A percentile compares a stretch with the other conserved stretches of the same genome.
Evolutionary conservation across 1,139 yeast genomes (phyloP).

Genomic region (Hyphopichia burtonii): DNA sequence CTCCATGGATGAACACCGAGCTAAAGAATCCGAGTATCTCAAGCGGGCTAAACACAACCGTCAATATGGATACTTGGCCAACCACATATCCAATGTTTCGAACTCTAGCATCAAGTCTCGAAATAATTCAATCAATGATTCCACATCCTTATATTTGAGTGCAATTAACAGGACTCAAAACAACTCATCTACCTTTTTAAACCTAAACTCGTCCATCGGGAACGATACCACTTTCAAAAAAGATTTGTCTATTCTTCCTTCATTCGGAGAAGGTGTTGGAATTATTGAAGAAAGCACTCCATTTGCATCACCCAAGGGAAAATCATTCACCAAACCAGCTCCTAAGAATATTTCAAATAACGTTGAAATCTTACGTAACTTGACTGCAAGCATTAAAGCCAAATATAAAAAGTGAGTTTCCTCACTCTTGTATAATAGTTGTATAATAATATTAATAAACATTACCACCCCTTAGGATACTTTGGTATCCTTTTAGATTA

Average conservation of each 20-base stretch:
- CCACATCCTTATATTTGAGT: conserved; percentile 2
- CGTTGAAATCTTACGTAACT: conserved; percentile 35
- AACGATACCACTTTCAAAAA: conserved; percentile 17
- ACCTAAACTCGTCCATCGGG: conserved; percentile 18
- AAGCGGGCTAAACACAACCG: conserved; percentile 30
- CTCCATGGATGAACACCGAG: conserved; percentile 15
- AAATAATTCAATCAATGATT: conserved; percentile 2
- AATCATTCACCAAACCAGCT: conserved; percentile 13
- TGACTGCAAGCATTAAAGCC: conserved; percentile 35
- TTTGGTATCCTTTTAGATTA: neutral
- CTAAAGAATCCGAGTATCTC: conserved; percentile 24
- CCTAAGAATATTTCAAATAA: conserved; percentile 18
- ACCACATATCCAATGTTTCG: conserved; percentile 23
- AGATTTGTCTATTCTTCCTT: conserved; percentile 25
- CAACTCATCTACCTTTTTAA: conserved; percentile 16
- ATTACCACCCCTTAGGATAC: neutral
- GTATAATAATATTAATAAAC: neutral
- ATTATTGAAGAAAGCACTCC: conserved; percentile 43
- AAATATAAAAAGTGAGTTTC: conserved; percentile 21
- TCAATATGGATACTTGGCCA: conserved; percentile 34
- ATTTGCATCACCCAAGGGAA: conserved; percentile 27
- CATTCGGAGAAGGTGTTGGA: conserved; percentile 27
- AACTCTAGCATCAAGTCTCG: neutral
- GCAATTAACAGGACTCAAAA: conserved; percentile 3
- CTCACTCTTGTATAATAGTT: conserved; percentile 1